These are phyloP conservation scores for Bruguiera parviflora DNA, from an alignment of 345 rosid species.

Conservation along the genomic window DNA sequence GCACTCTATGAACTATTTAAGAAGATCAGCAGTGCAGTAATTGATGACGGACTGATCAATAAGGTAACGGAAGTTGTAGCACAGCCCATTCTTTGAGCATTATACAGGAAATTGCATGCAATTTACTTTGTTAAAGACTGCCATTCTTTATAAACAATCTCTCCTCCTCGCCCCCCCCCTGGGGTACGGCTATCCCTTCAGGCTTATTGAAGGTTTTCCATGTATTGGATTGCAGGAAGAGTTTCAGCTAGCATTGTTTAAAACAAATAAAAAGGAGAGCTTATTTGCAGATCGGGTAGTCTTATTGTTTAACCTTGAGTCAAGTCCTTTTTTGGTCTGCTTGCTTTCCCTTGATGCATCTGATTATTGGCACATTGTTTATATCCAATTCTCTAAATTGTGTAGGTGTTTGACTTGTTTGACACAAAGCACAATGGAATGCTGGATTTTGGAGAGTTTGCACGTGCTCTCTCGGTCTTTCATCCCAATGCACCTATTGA, in stretches of 20 bases:
- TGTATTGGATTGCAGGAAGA: conserved; percentile 20
- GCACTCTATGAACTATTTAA: conserved; percentile 27
- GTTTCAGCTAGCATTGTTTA: conserved; percentile 28
- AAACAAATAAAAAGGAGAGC: conserved; percentile 29
- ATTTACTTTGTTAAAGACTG: neutral
- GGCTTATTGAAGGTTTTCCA: neutral
- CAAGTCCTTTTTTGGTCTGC: too few species aligned
- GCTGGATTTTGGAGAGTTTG: conserved; percentile 30
- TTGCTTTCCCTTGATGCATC: neutral
- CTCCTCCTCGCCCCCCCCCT: neutral
- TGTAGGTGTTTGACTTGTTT: conserved; percentile 32
- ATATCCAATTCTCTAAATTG: neutral
- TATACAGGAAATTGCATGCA: neutral
- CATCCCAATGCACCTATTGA: conserved; percentile 31
- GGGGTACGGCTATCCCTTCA: neutral
- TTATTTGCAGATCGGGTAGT: conserved; percentile 30
- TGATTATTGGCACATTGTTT: neutral
- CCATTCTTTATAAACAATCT: neutral
- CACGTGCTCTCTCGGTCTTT: conserved; percentile 28
- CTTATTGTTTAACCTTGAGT: neutral
- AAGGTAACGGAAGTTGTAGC: conserved; percentile 11
- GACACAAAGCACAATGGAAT: conserved; percentile 30
- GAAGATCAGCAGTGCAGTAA: conserved; percentile 31
- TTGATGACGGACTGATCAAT: conserved; percentile 28
- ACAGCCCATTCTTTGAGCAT: neutral